Percentiles rank a stretch among this genome's conserved stretches.
Evolutionary conservation across 2,329 filamentous ascomycete species (phyloP).

Genomic region (Colletotrichum sp.): DNA sequence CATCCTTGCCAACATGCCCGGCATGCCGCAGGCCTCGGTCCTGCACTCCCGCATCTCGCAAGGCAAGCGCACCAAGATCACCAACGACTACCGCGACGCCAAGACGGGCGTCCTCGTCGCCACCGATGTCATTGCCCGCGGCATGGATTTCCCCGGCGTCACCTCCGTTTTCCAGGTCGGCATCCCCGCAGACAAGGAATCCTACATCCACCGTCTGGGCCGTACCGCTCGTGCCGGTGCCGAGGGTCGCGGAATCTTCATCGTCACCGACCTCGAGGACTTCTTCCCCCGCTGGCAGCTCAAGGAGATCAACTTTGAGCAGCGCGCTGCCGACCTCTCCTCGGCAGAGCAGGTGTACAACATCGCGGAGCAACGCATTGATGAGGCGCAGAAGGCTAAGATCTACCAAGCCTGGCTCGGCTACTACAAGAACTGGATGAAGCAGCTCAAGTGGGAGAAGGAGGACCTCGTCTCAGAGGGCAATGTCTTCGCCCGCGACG

Average conservation of each 20-base stretch:
- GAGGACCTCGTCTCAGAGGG: slow-evolving; percentile 53
- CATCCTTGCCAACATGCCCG: slow-evolving; percentile 44
- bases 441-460: slow-evolving; percentile 47
- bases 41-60: slow-evolving; percentile 59
- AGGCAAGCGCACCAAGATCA: slow-evolving; percentile 56
- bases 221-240: slow-evolving; percentile 71
- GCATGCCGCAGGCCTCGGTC: slow-evolving; percentile 46
- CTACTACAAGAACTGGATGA: slow-evolving; percentile 58
- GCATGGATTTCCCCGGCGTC: slow-evolving; percentile 76
- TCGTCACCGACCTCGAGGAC: slow-evolving; percentile 58
- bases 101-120: slow-evolving; percentile 63
- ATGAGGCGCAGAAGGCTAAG: slow-evolving; percentile 48
- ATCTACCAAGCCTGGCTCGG: slow-evolving; percentile 64
- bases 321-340: slow-evolving; percentile 51
- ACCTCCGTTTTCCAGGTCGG: slow-evolving; percentile 71
- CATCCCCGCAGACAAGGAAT: slow-evolving; percentile 62
- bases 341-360: slow-evolving; percentile 38
- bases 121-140: slow-evolving; percentile 74
- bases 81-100: slow-evolving; percentile 67
- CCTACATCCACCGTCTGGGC: slow-evolving; percentile 72
- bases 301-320: slow-evolving; percentile 58
- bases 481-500: slow-evolving; percentile 54
- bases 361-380: slow-evolving; percentile 46
- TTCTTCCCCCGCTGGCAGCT: slow-evolving; percentile 56
- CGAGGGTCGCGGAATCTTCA: slow-evolving; percentile 65